Evolutionary conservation across 2,329 filamentous ascomycete genomes (phyloP), one percentile per base, ranked within the genome.

Genomic region (Fusarium globosum): DNA sequence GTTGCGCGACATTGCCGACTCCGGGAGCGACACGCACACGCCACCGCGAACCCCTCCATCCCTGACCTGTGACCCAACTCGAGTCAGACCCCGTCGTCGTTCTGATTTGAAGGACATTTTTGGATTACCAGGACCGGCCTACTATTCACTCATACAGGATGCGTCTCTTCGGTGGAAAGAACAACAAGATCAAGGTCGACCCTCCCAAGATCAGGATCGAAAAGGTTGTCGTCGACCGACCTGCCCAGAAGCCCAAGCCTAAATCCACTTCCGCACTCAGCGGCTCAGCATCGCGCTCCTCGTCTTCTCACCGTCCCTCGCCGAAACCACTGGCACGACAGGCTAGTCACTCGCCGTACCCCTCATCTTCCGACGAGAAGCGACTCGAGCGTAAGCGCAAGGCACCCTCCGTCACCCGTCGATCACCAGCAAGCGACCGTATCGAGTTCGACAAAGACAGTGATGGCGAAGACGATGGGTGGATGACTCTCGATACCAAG

Each of bases 381-480:
- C 78, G 80, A 21, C 69, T 78, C 38, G 81, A 82, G 43, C 85
- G 86, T 66, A 89, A 89, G 81, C 86, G 87, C 79, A 88, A 88
- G 76, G 82, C 83, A 45, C 80, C 80, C 11, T 80, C 83, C 18
- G 72, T 75, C 41, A 66, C 77, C 49, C 78, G 81, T 68, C 75
- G 75, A n/a, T 88, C 87, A 13, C 86, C 88, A 7, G 85, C 82
- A 18, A 86, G 83, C 67, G 85, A 86, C 46, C 84, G 84, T 57
- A 81, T 88, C 72, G 83, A 85, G 61, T 88, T 87, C 66, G 86
- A 86, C 65, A 86, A 86, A 69, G 84, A 86, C 69, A 86, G 85
- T 56, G 86, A 88, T 63, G 85, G 83, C 57, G 86, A 86, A 45
- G 87, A 87, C 60, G 86, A 87, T 69, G 86, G 87, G 67, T 89